Evolutionary conservation across 495 filamentous ascomycete genomes (phyloP), one percentile per base, ranked within the genome.

Genomic region (Xylaria intraflava): DNA sequence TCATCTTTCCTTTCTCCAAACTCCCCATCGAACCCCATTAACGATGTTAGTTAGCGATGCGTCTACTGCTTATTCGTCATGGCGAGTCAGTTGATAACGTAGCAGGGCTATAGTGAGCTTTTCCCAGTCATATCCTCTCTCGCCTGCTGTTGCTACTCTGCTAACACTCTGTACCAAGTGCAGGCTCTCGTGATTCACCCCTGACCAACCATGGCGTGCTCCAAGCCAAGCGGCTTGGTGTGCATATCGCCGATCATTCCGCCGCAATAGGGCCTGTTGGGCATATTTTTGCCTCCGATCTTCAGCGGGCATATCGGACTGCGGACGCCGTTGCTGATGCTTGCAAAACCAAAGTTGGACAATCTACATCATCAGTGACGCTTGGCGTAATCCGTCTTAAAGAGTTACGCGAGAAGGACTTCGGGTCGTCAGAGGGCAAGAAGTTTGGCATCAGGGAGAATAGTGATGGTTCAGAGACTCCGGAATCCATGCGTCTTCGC

Each of bases 81-180:
- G 90, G 84, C 53, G 90, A 95, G 68, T 91, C 90, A 3, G 84
- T 91, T 39, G 84, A 93, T 68, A 95, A 95, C 70, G 83, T 93
- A 49, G 84, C 83, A 30, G 77, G 81, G 46, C 62, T 83, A 49
- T 89, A 86, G 88, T 92, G 77, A 55, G 52, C 26, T 1, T 2
- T 0, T n/a, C 43, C 45, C 30, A 17, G 24, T 52, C 17, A 1
- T n/a, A 9, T 22, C 6, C 17, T 42, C 12, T 14, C 48, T 31
- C n/a, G 16, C 33, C 36, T 7, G 31, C 10, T 7, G 24, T 14
- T 31, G 5, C 26, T 36, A 12, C n/a, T 49, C 36, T 27, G 52
- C 70, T 72, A 58, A 72, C 59, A 55, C 41, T 16, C 24, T 49
- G 3, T 50, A 10, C 24, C 30, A 67, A 93, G 88, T 69, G 90